A percentile compares a stretch with the other conserved stretches of the same genome.
Evolutionary conservation across 768 basidiomycete genomes (phyloP).

Genomic region (Vishniacozyma victoriae): DNA sequence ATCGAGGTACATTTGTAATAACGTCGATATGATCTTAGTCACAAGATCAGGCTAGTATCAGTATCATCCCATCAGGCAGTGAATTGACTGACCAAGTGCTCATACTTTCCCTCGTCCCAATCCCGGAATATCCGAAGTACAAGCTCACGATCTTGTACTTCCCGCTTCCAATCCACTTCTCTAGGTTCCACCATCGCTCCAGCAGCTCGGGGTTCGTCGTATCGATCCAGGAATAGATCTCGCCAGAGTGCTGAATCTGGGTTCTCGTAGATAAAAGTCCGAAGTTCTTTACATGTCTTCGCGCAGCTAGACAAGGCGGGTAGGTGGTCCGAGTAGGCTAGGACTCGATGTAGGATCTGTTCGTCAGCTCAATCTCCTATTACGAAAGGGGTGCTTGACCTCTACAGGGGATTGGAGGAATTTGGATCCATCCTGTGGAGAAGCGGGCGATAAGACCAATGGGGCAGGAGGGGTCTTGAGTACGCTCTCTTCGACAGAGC

Average conservation of each 20-base stretch:
- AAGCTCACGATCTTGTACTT: slow-evolving; percentile 27
- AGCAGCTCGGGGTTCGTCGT: slow-evolving; percentile 33
- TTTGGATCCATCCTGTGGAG: slow-evolving; percentile 9
- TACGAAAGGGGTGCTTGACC: too few relatives aligned
- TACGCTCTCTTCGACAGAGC: too few relatives aligned
- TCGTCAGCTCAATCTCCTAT: not conserved
- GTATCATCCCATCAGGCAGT: not conserved
- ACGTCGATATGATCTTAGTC: slow-evolving; percentile 19
- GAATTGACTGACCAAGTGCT: slow-evolving; percentile 19
- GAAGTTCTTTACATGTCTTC: slow-evolving; percentile 28
- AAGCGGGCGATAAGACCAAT: not conserved
- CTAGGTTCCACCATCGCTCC: slow-evolving; percentile 3
- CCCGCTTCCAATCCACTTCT: slow-evolving; percentile 26
- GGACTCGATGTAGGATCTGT: slow-evolving; percentile 37
- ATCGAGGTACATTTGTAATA: slow-evolving; percentile 26
- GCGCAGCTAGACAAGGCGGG: slow-evolving; percentile 19
- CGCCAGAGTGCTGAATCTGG: slow-evolving; percentile 39
- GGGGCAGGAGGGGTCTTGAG: not conserved
- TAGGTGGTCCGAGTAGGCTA: slow-evolving; percentile 20
- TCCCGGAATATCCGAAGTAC: slow-evolving; percentile 25
- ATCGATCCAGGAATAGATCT: slow-evolving; percentile 27
- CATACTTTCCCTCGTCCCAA: slow-evolving; percentile 14
- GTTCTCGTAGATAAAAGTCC: slow-evolving; percentile 38
- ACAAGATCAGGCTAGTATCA: slow-evolving; percentile 15
- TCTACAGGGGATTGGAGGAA: slow-evolving; percentile 24